A percentile compares a stretch with the other conserved stretches of the same genome.
These are phyloP conservation scores for Apophysomyces trapeziformis DNA, from an alignment of 371 early-diverging fungal genomes.

Conservation along the genomic window DNA sequence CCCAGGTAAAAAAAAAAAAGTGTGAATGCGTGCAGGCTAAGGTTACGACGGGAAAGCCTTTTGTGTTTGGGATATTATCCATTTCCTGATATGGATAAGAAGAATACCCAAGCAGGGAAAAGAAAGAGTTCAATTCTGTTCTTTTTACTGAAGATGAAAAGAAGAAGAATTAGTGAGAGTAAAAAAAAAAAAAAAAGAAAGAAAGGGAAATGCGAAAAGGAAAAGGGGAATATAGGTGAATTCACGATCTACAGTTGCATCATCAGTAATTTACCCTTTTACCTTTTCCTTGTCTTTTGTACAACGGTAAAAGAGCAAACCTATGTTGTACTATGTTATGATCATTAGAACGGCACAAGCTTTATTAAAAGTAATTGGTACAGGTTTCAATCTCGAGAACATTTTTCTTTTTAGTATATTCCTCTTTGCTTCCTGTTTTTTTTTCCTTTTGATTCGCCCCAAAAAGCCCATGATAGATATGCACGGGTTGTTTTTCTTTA, in stretches of 20 bases:
- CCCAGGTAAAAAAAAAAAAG: too few species aligned
- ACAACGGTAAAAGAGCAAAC: not conserved
- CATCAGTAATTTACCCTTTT: not conserved
- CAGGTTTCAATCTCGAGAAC: not conserved
- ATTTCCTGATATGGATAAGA: too few species aligned
- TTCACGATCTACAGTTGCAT: not conserved
- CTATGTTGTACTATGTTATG: not conserved
- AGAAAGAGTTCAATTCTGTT: too few species aligned
- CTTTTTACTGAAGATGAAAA: too few species aligned
- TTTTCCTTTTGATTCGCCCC: too few species aligned
- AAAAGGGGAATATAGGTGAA: not conserved
- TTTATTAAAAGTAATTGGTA: conserved; percentile 9
- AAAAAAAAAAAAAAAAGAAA: too few species aligned
- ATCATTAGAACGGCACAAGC: not conserved
- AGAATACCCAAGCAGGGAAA: too few species aligned
- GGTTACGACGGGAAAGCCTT: too few species aligned
- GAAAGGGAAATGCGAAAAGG: too few species aligned
- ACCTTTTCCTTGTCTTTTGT: not conserved
- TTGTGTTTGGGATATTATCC: too few species aligned
- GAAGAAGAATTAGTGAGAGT: too few species aligned
- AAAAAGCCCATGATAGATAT: not conserved
- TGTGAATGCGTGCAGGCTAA: too few species aligned
- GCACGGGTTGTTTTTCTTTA: not conserved
- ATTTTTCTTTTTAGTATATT: not conserved
- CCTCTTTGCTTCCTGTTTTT: not conserved